A percentile compares a stretch with the other conserved stretches of the same genome.
These are phyloP conservation scores for Artemisia annua DNA, from an alignment of 129 eudicot genomes.

Conservation along the genomic window DNA sequence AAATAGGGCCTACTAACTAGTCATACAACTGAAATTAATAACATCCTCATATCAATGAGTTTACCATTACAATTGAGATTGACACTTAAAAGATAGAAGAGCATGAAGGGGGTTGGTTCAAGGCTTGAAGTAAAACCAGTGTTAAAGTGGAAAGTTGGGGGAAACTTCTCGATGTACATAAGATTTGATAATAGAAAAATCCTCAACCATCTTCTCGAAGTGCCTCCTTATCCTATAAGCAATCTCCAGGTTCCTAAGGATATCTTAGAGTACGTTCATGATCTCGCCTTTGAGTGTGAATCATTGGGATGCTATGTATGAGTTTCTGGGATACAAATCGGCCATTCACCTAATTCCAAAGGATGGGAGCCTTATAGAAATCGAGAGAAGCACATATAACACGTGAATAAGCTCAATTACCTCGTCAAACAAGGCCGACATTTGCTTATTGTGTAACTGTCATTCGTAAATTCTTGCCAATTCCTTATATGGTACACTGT, in stretches of 20 bases:
- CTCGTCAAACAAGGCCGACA: no score
- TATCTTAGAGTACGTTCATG: no score
- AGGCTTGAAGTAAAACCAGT: not conserved
- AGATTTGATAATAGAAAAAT: conserved; percentile 2
- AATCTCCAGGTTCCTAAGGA: not conserved
- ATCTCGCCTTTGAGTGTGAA: no score
- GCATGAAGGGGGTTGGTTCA: not conserved
- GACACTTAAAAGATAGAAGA: no score
- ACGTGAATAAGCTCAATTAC: not conserved
- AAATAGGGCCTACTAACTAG: conserved; percentile 7
- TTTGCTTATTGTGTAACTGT: no score
- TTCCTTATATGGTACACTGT: no score
- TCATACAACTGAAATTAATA: no score
- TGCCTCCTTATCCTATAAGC: not conserved
- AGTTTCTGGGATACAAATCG: not conserved
- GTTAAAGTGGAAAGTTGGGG: not conserved
- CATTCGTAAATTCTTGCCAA: no score
- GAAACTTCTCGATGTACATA: conserved; percentile 7
- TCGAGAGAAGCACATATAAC: not conserved
- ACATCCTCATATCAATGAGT: no score
- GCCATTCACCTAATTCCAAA: not conserved
- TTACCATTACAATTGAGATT: no score
- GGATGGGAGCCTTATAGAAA: not conserved
- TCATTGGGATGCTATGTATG: not conserved
- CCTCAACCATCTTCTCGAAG: not conserved